Evolutionary conservation across 1,284 basidiomycete genomes (phyloP).

Genomic region (Cutaneotrichosporon arboriforme): DNA sequence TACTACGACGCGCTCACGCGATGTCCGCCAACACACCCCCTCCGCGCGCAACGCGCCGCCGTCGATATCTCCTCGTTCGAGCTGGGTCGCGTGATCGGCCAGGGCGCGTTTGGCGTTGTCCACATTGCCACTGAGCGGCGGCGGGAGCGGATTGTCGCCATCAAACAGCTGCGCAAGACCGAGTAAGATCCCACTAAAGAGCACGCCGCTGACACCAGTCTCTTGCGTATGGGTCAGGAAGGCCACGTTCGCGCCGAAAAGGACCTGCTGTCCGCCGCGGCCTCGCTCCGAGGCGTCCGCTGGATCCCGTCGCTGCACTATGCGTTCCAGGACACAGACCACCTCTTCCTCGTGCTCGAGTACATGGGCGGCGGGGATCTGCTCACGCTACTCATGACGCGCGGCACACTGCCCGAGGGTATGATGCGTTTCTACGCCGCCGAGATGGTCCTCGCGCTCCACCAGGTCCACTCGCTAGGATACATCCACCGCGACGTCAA

Average conservation of each 20-base stretch:
- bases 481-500: constrained; percentile 98
- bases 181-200: constrained; percentile 50
- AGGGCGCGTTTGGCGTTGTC: constrained; percentile 95
- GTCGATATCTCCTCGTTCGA: constrained; percentile 80
- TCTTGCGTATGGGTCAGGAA: constrained; percentile 97
- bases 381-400: constrained; percentile 87
- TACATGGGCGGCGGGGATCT: constrained; percentile 96
- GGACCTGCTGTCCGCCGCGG: constrained; percentile 42
- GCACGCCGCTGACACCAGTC: constrained; percentile 45
- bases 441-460: constrained; percentile 96
- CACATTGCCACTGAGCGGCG: constrained; percentile 78
- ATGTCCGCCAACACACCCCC: constrained; percentile 4
- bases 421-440: constrained; percentile 94
- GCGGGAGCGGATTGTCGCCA: constrained; percentile 78
- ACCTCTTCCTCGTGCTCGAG: constrained; percentile 88
- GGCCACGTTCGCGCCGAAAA: constrained; percentile 54
- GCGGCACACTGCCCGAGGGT: constrained; percentile 86
- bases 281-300: constrained; percentile 48
- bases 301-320: constrained; percentile 94
- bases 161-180: constrained; percentile 95
- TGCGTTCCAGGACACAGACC: constrained; percentile 70
- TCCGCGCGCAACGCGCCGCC: constrained; percentile 50
- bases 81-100: constrained; percentile 90
- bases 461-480: constrained; percentile 86
- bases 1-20: constrained; percentile 80